Percentiles rank a stretch among this genome's conserved stretches.
Conservation (phyloP, 1,284 basidiomycete species). For the Takashimella tepidaria region DNA sequence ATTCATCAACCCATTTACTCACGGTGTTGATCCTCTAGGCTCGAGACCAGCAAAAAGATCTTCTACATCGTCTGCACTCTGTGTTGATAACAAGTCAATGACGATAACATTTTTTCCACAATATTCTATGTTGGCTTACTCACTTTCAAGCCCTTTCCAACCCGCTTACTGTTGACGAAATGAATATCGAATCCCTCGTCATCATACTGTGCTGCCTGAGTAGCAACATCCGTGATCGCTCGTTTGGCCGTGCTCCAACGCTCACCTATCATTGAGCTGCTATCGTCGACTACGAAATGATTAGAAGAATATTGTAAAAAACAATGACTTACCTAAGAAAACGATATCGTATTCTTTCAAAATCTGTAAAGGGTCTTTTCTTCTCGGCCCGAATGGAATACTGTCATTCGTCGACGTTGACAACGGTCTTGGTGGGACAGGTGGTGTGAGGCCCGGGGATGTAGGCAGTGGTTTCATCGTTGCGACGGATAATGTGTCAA, state of each 20-base stretch:
- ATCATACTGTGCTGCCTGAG: slow-evolving; percentile 36
- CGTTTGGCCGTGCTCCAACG: slow-evolving; percentile 37
- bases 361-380: slow-evolving; percentile 37
- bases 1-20: slow-evolving; percentile 17
- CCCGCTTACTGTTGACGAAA: slow-evolving; percentile 44
- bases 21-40: slow-evolving; percentile 42
- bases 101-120: no score
- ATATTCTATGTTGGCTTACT: neutral
- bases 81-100: neutral
- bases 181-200: slow-evolving; percentile 44
- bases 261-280: slow-evolving; percentile 38
- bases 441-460: neutral
- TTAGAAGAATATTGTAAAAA: neutral
- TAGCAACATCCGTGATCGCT: slow-evolving; percentile 40
- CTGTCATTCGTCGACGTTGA: neutral
- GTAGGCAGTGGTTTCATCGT: neutral
- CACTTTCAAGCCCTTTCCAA: slow-evolving; percentile 25
- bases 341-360: slow-evolving; percentile 44
- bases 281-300: slow-evolving; percentile 33
- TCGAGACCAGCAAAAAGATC: slow-evolving; percentile 41
- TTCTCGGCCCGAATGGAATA: slow-evolving; percentile 3
- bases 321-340: slow-evolving; percentile 33
- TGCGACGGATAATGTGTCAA: neutral
- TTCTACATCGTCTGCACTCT: slow-evolving; percentile 39
- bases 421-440: neutral